Conservation (phyloP, 441 rosid genomes). For the Raphanus hybrid region DNA sequence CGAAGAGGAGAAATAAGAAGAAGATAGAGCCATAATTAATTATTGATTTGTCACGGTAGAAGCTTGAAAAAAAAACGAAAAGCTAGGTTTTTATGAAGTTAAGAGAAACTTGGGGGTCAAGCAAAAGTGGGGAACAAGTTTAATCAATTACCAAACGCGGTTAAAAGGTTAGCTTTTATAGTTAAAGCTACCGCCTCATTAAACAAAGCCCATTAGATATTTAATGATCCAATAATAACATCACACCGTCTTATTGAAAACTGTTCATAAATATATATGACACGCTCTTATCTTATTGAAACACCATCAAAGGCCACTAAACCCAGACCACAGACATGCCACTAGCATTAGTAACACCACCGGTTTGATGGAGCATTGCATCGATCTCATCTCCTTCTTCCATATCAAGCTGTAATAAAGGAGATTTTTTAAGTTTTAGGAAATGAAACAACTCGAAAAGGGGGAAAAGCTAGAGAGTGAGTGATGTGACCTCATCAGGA, state of each 20-base stretch:
- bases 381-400: conserved; percentile 96
- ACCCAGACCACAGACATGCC: conserved; percentile 14
- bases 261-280: background rate
- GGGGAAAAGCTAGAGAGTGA: background rate
- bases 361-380: conserved; percentile 88
- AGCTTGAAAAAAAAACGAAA: background rate
- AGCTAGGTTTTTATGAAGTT: background rate
- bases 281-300: background rate
- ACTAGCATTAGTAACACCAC: conserved; percentile 44
- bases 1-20: background rate
- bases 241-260: conserved; percentile 13
- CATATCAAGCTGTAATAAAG: conserved; percentile 71
- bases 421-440: background rate
- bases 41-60: background rate
- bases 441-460: background rate
- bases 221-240: conserved; percentile 29
- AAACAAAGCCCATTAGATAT: background rate
- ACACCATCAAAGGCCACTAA: conserved; percentile 6
- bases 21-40: background rate
- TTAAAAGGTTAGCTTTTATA: background rate
- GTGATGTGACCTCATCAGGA: conserved; percentile 48
- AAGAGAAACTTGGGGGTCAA: background rate
- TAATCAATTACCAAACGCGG: background rate
- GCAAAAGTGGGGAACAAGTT: background rate
- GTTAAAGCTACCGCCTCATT: conserved; percentile 7